Evolutionary conservation across 495 filamentous ascomycete species (phyloP), one percentile per base, ranked within the genome.

Genomic region (Chaetomium tenue): DNA sequence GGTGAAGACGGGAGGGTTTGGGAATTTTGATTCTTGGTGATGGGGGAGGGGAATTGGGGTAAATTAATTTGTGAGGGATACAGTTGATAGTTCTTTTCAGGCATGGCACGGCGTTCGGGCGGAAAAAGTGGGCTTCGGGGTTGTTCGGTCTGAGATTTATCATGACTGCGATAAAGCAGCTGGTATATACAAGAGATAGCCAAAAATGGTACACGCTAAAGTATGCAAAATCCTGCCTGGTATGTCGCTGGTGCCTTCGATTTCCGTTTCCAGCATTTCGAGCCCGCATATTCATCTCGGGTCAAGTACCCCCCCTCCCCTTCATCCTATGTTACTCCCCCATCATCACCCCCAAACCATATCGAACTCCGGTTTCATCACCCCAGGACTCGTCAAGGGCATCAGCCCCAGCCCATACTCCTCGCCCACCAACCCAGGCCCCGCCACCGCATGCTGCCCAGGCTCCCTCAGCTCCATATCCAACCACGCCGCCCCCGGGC

Each of bases 21-120:
- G 94, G 16, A 94, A 97, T 78, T 97, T 98, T 73, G 90, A 93
- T 79, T 78, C 68, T 39, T 94, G 91, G 91, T 93, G 68, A 66
- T 7, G 5, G 18, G 6, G 40, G 20, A 25, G n/a, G 22, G 3
- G 9, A 9, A 20, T 12, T 26, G 52, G 18, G 20, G 37, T 5
- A 12, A 12, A 7, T 37, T 26, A 46, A 40, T 5, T 25, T 40
- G 54, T 39, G 6, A 25, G 20, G 12, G n/a, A n/a, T n/a, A n/a
- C n/a, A n/a, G 22, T 44, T 20, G 15, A 40, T 50, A 6, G 28
- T 30, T 30, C 2, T 30, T 30, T 30, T 30, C 28, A 30, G 39
- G 61, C 61, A 63, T 63, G 18, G 52, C 52, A 40, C 20, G 61
- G 61, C 61, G 61, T 63, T 50, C 2, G 60, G 26, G 25, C 3